Evolutionary conservation across 2,329 filamentous ascomycete species (phyloP).

Genomic region (Diaporthe destruens): DNA sequence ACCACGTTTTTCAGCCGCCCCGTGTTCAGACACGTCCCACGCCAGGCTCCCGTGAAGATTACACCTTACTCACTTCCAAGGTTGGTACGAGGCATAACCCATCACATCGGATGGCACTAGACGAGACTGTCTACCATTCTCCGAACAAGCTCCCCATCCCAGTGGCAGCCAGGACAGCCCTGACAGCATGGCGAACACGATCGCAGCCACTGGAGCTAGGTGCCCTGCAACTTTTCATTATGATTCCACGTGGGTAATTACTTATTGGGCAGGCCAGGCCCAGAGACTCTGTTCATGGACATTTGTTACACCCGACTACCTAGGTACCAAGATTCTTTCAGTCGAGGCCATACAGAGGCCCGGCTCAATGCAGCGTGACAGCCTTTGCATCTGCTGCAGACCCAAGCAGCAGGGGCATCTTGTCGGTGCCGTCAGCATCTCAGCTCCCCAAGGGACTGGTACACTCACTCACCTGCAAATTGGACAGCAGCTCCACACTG

Average conservation of each 20-base stretch:
- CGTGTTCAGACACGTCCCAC: too few relatives aligned
- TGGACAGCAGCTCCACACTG: neutral
- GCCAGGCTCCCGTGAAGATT: slow-evolving; percentile 10
- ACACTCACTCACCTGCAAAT: slow-evolving; percentile 11
- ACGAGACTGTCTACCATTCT: neutral
- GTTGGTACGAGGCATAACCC: neutral
- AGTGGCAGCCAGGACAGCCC: too few relatives aligned
- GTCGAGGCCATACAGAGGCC: neutral
- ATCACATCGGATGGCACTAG: neutral
- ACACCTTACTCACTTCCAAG: too few relatives aligned
- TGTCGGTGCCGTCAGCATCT: neutral
- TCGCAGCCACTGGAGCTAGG: too few relatives aligned
- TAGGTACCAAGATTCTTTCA: neutral
- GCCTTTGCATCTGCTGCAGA: neutral
- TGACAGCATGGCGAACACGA: too few relatives aligned
- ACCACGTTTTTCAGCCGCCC: neutral
- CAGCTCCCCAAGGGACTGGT: slow-evolving; percentile 13
- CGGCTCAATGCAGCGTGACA: slow-evolving; percentile 28
- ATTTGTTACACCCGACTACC: too few relatives aligned
- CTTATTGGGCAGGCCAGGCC: too few relatives aligned
- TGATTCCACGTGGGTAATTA: too few relatives aligned
- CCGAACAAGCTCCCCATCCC: neutral
- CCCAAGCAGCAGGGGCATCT: neutral
- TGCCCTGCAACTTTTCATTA: too few relatives aligned
- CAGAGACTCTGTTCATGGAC: too few relatives aligned